phyloP scores from a whole-genome alignment of 768 basidiomycete genomes.

The Saitozyma sp. region DNA sequence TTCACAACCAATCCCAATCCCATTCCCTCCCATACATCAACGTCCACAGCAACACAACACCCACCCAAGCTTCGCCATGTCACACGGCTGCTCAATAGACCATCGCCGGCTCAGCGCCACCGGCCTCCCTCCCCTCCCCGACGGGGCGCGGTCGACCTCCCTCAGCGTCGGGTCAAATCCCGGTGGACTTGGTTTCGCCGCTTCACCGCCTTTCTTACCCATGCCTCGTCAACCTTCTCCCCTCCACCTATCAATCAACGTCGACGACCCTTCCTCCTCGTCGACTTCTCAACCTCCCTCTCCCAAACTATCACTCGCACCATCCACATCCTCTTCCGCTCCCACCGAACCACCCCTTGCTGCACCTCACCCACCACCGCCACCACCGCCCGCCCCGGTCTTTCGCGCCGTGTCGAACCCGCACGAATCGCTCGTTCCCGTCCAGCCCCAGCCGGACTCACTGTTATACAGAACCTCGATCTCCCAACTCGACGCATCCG shows the following conservation, averaged over 20 bases:
- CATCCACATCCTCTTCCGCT: not conserved
- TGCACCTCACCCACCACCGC: conserved; percentile 6
- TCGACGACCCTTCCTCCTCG: conserved; percentile 9
- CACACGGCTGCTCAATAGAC: too few relatives aligned
- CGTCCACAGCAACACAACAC: too few relatives aligned
- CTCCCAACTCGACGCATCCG: conserved; percentile 33
- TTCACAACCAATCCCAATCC: too few relatives aligned
- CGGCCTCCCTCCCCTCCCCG: too few relatives aligned
- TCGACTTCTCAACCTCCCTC: not conserved
- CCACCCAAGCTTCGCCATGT: too few relatives aligned
- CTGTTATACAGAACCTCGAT: conserved; percentile 38
- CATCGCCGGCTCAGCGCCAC: too few relatives aligned
- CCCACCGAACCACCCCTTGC: not conserved
- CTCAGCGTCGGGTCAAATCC: too few relatives aligned
- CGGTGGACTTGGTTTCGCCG: too few relatives aligned
- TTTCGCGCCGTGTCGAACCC: conserved; percentile 1
- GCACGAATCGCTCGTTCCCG: conserved; percentile 18
- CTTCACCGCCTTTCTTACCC: conserved; percentile 25
- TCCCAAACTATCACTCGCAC: not conserved
- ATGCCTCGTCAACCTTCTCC: conserved; percentile 36
- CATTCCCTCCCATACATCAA: too few relatives aligned
- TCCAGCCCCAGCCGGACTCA: conserved; percentile 36
- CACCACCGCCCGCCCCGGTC: conserved; percentile 8
- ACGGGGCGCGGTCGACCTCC: too few relatives aligned
- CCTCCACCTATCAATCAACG: conserved; percentile 21